Base-by-base conservation (phyloP, 2,329 filamentous ascomycete species). In the Colletotrichum sublineola region DNA sequence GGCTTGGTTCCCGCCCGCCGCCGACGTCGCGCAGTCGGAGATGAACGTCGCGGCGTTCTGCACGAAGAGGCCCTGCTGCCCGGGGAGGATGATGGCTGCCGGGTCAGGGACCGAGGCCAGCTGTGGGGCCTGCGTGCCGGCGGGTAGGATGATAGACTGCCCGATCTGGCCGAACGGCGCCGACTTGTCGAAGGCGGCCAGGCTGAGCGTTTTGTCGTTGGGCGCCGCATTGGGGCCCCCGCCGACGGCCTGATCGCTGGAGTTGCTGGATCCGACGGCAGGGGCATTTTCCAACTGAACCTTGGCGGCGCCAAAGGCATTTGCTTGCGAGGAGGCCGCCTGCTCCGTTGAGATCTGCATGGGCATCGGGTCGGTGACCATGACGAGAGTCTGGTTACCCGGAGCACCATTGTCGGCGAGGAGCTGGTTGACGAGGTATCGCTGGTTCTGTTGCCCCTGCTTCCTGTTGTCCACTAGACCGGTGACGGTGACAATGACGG, bases 401-500 rank as follows among this genome's bases (percentile, higher is more conserved):
- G 80, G 75, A 57, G 78, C 74, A 60, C 80, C 79, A 58, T 83
- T 83, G 76, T 84, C 80, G 38, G 78, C 81, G 36, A 81, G 76
- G 5, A 81, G 79, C 77, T 82, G 79, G 77, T 83, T 83, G 72
- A 84, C 77, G 71, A 83, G 77, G 75, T 83, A 84, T 38, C 82
- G 77, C 38, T 79, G 81, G 75, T 80, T 81, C 72, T 75, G 67
- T 24, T 75, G 70, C 2, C 58, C 73, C 48, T 75, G 67, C 53
- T 77, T 77, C n/a, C 82, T 80, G 29, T 78, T 76, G 68, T 84
- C 82, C 20, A 83, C 74, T 5, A 84, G 71, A 7, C 79, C 78
- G 3, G 81, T 80, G 18, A 84, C 81, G 3, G 76, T 78, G 12
- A 84, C 80, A 44, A 84, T 81, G 44, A 84, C 78, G 11, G 77